Evolutionary conservation across 768 basidiomycete species (phyloP).

Genomic region (Lactifluus piperatus): DNA sequence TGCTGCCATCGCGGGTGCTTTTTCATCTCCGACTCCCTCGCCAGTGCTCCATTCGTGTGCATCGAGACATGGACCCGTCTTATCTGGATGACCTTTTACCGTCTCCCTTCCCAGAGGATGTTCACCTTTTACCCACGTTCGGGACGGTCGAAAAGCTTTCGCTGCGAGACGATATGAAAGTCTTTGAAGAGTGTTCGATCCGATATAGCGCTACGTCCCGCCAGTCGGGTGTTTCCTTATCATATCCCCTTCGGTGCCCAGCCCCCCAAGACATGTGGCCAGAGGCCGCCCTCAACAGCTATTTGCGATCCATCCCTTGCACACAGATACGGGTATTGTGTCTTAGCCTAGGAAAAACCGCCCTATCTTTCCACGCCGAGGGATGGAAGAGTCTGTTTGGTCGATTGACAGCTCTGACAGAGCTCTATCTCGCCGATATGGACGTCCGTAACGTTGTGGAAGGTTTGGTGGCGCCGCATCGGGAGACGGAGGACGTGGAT

Average conservation of each 20-base stretch:
- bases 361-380: constrained; percentile 5
- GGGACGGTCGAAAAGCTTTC: constrained; percentile 11
- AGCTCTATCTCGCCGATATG: constrained; percentile 10
- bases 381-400: constrained; percentile 16
- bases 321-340: constrained; percentile 10
- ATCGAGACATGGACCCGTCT: constrained; percentile 20
- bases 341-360: constrained; percentile 6
- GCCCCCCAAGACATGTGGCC: constrained; percentile 11
- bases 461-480: background rate
- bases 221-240: constrained; percentile 16
- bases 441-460: constrained; percentile 9
- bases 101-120: constrained; percentile 13
- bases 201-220: constrained; percentile 17
- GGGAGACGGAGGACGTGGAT: background rate
- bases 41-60: constrained; percentile 14
- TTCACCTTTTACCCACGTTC: constrained; percentile 4
- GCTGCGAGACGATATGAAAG: constrained; percentile 13
- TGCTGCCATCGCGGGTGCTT: constrained; percentile 10
- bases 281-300: constrained; percentile 12
- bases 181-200: constrained; percentile 13
- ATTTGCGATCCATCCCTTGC: constrained; percentile 14
- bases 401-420: constrained; percentile 5
- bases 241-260: constrained; percentile 11
- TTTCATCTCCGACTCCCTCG: constrained; percentile 13
- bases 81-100: constrained; percentile 12